Percentiles rank a stretch among this genome's conserved stretches.
These are phyloP conservation scores for Podaxis carcinomalis DNA, from an alignment of 768 basidiomycete species.

Conservation along the genomic window DNA sequence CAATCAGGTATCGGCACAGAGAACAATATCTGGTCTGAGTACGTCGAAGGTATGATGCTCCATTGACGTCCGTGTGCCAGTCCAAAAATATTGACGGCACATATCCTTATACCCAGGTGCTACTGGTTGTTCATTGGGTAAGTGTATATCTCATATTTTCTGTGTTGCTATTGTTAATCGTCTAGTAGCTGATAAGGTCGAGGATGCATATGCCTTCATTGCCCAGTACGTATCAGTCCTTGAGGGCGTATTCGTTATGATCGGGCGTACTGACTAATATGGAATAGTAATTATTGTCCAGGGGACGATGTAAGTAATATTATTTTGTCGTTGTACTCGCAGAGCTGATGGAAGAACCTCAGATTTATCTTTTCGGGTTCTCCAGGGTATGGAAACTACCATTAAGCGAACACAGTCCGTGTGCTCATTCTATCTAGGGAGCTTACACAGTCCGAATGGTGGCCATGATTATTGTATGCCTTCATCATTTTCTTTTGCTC, in stretches of 20 bases:
- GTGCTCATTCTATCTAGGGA: slow-evolving; percentile 38
- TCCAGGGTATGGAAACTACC: slow-evolving; percentile 45
- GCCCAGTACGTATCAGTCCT: slow-evolving; percentile 51
- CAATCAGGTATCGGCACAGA: slow-evolving; percentile 60
- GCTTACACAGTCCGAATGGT: slow-evolving; percentile 77
- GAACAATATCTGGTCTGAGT: slow-evolving; percentile 50
- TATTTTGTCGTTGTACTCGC: slow-evolving; percentile 1
- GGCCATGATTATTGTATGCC: slow-evolving; percentile 59
- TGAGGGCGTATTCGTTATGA: not conserved
- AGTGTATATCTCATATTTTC: slow-evolving; percentile 6
- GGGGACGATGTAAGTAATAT: slow-evolving; percentile 58
- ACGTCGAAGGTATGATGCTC: slow-evolving; percentile 46
- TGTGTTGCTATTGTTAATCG: slow-evolving; percentile 2
- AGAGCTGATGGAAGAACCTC: not conserved
- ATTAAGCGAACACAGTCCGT: not conserved
- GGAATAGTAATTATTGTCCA: slow-evolving; percentile 56
- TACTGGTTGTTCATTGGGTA: slow-evolving; percentile 62
- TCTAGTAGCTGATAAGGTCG: slow-evolving; percentile 59
- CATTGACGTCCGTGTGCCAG: not conserved
- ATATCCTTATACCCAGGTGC: slow-evolving; percentile 36
- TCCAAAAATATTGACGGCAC: not conserved
- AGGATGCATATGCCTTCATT: slow-evolving; percentile 79
- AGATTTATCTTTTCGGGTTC: slow-evolving; percentile 80
- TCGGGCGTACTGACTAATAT: not conserved
- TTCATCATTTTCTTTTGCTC: not conserved